A percentile compares a stretch with the other conserved stretches of the same genome.
Evolutionary conservation across 1,139 yeast genomes (phyloP).

Genomic region (Starmera stellimalicola): DNA sequence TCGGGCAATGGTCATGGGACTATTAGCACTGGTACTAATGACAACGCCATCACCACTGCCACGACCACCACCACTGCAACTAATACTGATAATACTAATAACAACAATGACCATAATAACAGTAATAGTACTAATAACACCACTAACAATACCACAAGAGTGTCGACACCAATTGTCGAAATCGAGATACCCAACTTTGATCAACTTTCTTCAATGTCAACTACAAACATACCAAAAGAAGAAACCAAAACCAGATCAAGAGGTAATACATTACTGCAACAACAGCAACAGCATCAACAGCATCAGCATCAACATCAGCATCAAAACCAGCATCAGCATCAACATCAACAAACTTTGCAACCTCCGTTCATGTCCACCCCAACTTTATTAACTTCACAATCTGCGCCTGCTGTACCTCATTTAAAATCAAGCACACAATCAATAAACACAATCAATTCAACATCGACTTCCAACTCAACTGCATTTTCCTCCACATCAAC

Average conservation of each 20-base stretch:
- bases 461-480: no score
- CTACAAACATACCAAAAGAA: slow-evolving; percentile 9
- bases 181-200: slow-evolving; percentile 50
- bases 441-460: background rate
- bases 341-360: slow-evolving; percentile 2
- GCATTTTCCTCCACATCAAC: background rate
- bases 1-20: slow-evolving; percentile 7
- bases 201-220: slow-evolving; percentile 21
- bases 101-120: slow-evolving; percentile 1
- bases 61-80: slow-evolving; percentile 2
- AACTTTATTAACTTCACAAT: background rate
- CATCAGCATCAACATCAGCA: slow-evolving; percentile 2
- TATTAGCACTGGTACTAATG: background rate
- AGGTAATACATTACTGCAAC: slow-evolving; percentile 37
- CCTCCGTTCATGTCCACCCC: slow-evolving; percentile 2
- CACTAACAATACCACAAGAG: slow-evolving; percentile 14
- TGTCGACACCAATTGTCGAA: slow-evolving; percentile 37
- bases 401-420: background rate
- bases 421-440: background rate
- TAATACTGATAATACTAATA: slow-evolving; percentile 2
- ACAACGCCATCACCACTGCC: background rate
- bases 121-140: background rate
- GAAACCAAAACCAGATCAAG: slow-evolving; percentile 27
- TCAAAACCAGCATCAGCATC: slow-evolving; percentile 2
- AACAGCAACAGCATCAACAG: slow-evolving; percentile 2